Evolutionary conservation across 192 early-diverging fungal species (phyloP), one percentile per base, ranked within the genome.

Genomic region (Irineochytrium annulatum): DNA sequence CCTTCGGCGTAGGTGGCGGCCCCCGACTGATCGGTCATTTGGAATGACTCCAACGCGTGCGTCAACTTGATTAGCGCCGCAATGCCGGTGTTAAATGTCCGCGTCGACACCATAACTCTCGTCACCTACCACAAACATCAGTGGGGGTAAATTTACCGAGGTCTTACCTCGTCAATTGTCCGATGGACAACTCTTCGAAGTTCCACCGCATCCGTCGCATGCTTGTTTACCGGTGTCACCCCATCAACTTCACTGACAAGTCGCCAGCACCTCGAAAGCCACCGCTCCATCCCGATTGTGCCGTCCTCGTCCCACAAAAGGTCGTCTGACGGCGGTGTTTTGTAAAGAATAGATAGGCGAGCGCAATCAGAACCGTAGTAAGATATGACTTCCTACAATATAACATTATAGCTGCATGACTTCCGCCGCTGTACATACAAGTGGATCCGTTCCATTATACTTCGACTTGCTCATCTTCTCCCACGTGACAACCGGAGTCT

Each of bases 401-500:
- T n/a, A 34, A 33, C 34, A 62, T 31, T 8, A 35, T 31, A 26
- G 37, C 14, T 31, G 0, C n/a, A 55, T 34, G 34, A 60, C 43
- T 43, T 69, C 13, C 39, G 14, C 73, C n/a, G n/a, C n/a, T n/a
- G n/a, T 62, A 37, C 68, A 67, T 61, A 82, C 83, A 37, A 74
- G 69, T 1, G 95, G 95, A 60, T 94, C 87, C 3, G 94, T 85
- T 34, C 95, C 95, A 57, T 98, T 98, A 66, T 86, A 87, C 74
- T 98, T 98, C 39, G 90, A 92, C 70, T 95, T 98, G 59, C 89
- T 91, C 95, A 98, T 98, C 62, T 98, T 98, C 65, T 98, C 95
- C 62, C 78, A 91, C 28, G 85, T 77, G 24, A 82, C 66, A 3
- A 68, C 55, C 0, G 89, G 81, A 8, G 52, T 20, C 44, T 80